Evolutionary conservation across 1,284 basidiomycete genomes (phyloP).

Genomic region (Trichosporon sp.): DNA sequence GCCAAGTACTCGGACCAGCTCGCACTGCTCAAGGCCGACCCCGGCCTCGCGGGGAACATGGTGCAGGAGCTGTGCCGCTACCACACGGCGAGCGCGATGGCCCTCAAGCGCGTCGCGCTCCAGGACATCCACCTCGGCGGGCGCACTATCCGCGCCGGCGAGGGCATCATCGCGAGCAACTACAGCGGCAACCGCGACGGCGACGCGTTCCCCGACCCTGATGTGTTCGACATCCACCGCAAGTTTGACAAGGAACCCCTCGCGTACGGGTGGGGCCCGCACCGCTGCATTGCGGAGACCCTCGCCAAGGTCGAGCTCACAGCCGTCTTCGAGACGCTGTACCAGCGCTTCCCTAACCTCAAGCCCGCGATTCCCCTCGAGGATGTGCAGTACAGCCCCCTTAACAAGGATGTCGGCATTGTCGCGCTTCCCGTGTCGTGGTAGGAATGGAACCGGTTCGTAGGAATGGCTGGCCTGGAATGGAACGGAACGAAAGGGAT

Average conservation of each 20-base stretch:
- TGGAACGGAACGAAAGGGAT: background rate
- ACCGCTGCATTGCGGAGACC: conserved; percentile 15
- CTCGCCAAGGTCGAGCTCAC: conserved; percentile 15
- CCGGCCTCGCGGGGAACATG: conserved; percentile 10
- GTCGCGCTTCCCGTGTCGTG: conserved; percentile 11
- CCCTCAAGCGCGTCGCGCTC: conserved; percentile 15
- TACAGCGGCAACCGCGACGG: conserved; percentile 16
- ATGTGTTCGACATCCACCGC: conserved; percentile 14
- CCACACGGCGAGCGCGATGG: conserved; percentile 17
- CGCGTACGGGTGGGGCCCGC: conserved; percentile 11
- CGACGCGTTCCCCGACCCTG: conserved; percentile 11
- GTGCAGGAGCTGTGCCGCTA: conserved; percentile 17
- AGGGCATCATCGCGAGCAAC: conserved; percentile 18
- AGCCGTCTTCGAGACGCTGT: conserved; percentile 13
- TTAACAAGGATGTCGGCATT: conserved; percentile 9
- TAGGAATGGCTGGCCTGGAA: no score
- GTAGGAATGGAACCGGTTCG: background rate
- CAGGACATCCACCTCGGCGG: conserved; percentile 11
- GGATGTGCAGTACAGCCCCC: conserved; percentile 14
- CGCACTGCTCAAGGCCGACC: conserved; percentile 9
- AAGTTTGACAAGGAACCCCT: conserved; percentile 10
- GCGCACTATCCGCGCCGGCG: conserved; percentile 9
- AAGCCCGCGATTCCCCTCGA: conserved; percentile 9
- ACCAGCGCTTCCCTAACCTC: conserved; percentile 10
- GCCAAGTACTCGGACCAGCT: conserved; percentile 11